phyloP scores from a whole-genome alignment of 2,329 filamentous ascomycete genomes.

The Trichoderma koningiopsis region DNA sequence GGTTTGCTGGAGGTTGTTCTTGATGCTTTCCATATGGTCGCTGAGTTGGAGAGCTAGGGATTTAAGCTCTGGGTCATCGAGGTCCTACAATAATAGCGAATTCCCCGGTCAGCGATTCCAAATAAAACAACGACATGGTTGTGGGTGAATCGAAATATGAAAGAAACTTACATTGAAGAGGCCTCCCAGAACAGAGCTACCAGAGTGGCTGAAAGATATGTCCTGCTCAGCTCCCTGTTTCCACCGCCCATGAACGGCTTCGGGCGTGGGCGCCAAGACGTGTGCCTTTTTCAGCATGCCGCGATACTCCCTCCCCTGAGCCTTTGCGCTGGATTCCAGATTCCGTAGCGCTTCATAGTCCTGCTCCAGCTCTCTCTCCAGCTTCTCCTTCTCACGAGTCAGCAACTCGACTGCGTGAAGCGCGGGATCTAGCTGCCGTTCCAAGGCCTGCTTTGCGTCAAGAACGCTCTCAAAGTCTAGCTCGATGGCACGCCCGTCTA shows the following conservation, averaged over 20 bases:
- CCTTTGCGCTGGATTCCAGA: slow-evolving; percentile 59
- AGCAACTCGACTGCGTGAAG: slow-evolving; percentile 66
- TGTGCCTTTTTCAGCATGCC: slow-evolving; percentile 54
- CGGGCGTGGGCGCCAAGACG: slow-evolving; percentile 49
- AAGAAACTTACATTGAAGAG: slow-evolving; percentile 29
- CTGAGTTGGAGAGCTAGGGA: slow-evolving; percentile 51
- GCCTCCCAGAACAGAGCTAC: not conserved
- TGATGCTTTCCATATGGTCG: slow-evolving; percentile 60
- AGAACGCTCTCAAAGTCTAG: slow-evolving; percentile 68
- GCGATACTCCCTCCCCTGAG: slow-evolving; percentile 54
- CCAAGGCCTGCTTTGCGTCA: slow-evolving; percentile 58
- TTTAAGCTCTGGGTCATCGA: slow-evolving; percentile 45
- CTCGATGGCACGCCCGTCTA: slow-evolving; percentile 56
- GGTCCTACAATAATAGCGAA: slow-evolving; percentile 35
- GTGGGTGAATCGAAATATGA: not conserved
- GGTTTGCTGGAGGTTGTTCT: slow-evolving; percentile 56
- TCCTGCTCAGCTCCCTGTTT: slow-evolving; percentile 20
- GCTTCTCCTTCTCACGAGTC: slow-evolving; percentile 56
- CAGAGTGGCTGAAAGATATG: slow-evolving; percentile 17
- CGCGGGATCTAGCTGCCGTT: slow-evolving; percentile 62
- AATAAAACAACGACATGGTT: not conserved
- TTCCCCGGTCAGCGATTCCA: not conserved
- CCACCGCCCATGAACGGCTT: slow-evolving; percentile 15
- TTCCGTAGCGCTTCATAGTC: slow-evolving; percentile 55
- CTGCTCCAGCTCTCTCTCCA: slow-evolving; percentile 57